phyloP scores from a whole-genome alignment of 305 asterid species.

The Solanum hybrid region DNA sequence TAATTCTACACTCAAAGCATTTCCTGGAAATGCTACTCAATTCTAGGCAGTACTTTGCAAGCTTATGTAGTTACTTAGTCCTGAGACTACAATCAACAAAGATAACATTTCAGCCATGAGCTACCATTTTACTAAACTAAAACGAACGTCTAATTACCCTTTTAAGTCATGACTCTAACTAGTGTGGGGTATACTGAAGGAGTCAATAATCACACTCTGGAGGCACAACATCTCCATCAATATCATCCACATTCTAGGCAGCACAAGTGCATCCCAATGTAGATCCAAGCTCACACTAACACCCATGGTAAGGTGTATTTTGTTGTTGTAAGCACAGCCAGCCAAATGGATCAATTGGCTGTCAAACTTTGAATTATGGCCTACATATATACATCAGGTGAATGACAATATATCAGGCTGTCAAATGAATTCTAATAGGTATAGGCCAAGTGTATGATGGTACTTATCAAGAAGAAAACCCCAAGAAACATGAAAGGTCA shows the following conservation, averaged over 20 bases:
- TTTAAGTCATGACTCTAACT: not conserved
- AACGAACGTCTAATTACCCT: not conserved
- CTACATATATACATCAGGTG: not conserved
- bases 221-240: not conserved
- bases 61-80: not conserved
- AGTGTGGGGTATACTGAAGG: not conserved
- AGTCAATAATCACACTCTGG: not conserved
- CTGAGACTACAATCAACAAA: not conserved
- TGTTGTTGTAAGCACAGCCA: not conserved
- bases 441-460: not conserved
- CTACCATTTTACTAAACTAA: not conserved
- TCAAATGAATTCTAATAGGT: not conserved
- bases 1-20: not conserved
- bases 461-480: not conserved
- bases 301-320: not conserved
- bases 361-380: not conserved
- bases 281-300: not conserved
- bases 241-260: not conserved
- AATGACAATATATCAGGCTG: not conserved
- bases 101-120: not conserved
- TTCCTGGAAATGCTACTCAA: not conserved
- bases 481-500: not conserved
- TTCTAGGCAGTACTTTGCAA: not conserved
- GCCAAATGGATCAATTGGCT: not conserved
- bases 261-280: not conserved